These are phyloP conservation scores for Rhodofomes roseus DNA, from an alignment of 1,284 basidiomycete species.

Conservation along the genomic window DNA sequence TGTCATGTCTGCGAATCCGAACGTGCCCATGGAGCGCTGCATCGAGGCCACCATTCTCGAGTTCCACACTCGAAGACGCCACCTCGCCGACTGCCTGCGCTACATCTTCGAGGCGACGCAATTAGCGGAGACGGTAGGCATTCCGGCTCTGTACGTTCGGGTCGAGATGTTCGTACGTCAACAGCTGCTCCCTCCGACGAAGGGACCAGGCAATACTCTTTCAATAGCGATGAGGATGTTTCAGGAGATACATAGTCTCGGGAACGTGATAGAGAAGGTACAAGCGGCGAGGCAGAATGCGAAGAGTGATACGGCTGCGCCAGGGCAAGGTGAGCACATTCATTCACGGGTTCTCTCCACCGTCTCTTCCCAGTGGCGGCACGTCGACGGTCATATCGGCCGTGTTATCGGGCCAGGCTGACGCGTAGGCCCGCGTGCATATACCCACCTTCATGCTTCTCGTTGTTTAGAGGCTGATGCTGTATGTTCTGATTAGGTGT, in stretches of 20 bases:
- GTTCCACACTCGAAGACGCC: constrained; percentile 64
- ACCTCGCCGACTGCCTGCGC: constrained; percentile 63
- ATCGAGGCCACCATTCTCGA: constrained; percentile 64
- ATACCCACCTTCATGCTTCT: too few relatives aligned
- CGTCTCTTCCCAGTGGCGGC: too few relatives aligned
- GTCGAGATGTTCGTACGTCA: constrained; percentile 50
- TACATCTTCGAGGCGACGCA: constrained; percentile 46
- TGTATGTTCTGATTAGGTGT: neutral
- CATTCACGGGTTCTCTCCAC: neutral
- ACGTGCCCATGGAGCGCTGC: constrained; percentile 48
- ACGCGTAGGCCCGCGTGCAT: too few relatives aligned
- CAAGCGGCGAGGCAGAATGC: constrained; percentile 59
- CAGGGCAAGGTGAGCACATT: constrained; percentile 45
- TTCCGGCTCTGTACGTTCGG: constrained; percentile 42
- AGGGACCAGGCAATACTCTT: constrained; percentile 29
- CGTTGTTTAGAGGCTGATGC: neutral
- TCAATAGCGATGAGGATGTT: constrained; percentile 53
- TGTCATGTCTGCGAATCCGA: constrained; percentile 61
- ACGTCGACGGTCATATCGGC: too few relatives aligned
- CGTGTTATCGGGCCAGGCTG: too few relatives aligned
- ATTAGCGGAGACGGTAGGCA: constrained; percentile 35
- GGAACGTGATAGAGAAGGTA: constrained; percentile 47
- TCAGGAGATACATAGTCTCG: constrained; percentile 57
- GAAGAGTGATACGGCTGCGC: constrained; percentile 53
- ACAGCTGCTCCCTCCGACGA: constrained; percentile 43